Conservation (phyloP, 116 monocot genomes). For the Dioscorea cayenensis region DNA sequence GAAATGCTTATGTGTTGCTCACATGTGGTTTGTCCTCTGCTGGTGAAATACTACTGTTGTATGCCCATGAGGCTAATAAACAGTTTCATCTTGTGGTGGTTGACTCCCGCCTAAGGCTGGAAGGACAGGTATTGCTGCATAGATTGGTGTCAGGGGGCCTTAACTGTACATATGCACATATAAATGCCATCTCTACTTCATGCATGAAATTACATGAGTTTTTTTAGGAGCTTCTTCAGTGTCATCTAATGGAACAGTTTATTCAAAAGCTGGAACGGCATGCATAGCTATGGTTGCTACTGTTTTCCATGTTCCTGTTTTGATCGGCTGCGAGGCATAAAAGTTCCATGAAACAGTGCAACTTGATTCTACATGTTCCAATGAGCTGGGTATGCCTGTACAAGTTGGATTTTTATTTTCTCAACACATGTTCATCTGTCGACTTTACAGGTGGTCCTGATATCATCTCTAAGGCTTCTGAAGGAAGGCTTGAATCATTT, state of each 20-base stretch:
- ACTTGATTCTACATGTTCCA: conserved; percentile 95
- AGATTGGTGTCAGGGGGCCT: conserved; percentile 62
- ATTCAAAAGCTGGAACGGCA: conserved; percentile 85
- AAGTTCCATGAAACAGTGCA: conserved; percentile 89
- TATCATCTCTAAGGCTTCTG: conserved; percentile 54
- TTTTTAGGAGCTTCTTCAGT: conserved; percentile 73
- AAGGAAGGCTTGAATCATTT: conserved; percentile 57
- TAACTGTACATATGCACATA: conserved; percentile 85
- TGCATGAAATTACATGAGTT: conserved; percentile 88
- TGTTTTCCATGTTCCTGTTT: conserved; percentile 84
- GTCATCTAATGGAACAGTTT: conserved; percentile 86
- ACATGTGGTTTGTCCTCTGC: conserved; percentile 82
- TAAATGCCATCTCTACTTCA: conserved; percentile 92
- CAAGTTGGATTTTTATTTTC: not conserved
- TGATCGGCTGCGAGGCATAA: conserved; percentile 96
- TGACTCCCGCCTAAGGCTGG: conserved; percentile 92
- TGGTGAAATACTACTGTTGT: conserved; percentile 74
- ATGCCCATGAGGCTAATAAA: conserved; percentile 72
- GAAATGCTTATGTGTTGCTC: conserved; percentile 80
- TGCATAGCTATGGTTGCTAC: conserved; percentile 84
- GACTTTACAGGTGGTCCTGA: conserved; percentile 57
- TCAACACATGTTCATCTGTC: not conserved
- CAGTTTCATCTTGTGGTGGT: conserved; percentile 79
- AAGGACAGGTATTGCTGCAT: conserved; percentile 66
- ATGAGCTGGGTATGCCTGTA: conserved; percentile 77